Evolutionary conservation across 495 filamentous ascomycete species (phyloP).

Genomic region (Podospora australis): DNA sequence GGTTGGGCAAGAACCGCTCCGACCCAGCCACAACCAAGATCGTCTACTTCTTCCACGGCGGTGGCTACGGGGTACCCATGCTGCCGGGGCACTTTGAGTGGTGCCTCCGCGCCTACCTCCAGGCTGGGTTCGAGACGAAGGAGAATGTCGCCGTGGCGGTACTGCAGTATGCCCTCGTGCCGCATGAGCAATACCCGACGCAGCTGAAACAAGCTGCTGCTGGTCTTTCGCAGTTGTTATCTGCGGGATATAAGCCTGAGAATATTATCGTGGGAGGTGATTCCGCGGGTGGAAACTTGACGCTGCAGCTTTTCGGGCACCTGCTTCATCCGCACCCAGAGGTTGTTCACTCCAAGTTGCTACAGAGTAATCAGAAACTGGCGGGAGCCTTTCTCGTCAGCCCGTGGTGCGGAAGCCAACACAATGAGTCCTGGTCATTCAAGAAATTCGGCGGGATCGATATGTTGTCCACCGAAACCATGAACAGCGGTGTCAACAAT

Average conservation of each 20-base stretch:
- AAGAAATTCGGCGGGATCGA: slow-evolving; percentile 20
- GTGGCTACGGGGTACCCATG: slow-evolving; percentile 23
- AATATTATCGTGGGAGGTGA: slow-evolving; percentile 28
- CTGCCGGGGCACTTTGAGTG: slow-evolving; percentile 21
- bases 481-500: neutral
- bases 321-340: slow-evolving; percentile 23
- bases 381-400: slow-evolving; percentile 25
- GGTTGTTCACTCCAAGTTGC: slow-evolving; percentile 4
- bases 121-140: slow-evolving; percentile 2
- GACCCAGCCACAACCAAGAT: slow-evolving; percentile 25
- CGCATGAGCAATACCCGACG: slow-evolving; percentile 19
- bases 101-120: slow-evolving; percentile 22
- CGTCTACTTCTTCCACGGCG: slow-evolving; percentile 32
- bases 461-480: slow-evolving; percentile 18
- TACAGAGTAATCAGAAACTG: slow-evolving; percentile 12
- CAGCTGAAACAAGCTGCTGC: slow-evolving; percentile 25
- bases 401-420: slow-evolving; percentile 20
- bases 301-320: slow-evolving; percentile 22
- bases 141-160: slow-evolving; percentile 27
- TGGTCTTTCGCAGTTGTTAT: slow-evolving; percentile 19
- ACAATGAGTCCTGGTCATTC: slow-evolving; percentile 6
- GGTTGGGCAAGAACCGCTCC: slow-evolving; percentile 28
- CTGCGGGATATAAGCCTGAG: slow-evolving; percentile 14
- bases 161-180: slow-evolving; percentile 27
- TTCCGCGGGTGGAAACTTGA: slow-evolving; percentile 28